Conservation (phyloP, 805 yeast genomes). For the Suhomyces xylopsoci region DNA sequence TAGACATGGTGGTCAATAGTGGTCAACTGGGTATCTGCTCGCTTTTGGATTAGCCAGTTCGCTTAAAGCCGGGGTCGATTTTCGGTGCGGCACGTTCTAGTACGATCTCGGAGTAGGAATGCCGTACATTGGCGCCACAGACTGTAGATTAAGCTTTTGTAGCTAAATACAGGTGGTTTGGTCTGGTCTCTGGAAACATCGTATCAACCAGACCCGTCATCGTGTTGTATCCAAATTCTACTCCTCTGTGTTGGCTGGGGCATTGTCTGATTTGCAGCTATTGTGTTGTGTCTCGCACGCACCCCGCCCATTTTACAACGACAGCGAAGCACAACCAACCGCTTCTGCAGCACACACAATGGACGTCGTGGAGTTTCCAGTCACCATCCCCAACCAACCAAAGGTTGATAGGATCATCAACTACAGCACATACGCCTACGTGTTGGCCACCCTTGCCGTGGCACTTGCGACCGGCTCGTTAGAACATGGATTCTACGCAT, state of each 20-base stretch:
- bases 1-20: slow-evolving; percentile 8
- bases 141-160: not conserved
- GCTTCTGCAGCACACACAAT: slow-evolving; percentile 1
- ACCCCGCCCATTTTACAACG: not conserved
- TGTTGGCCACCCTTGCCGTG: slow-evolving; percentile 39
- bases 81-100: not conserved
- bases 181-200: not conserved
- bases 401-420: slow-evolving; percentile 32
- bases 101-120: not conserved
- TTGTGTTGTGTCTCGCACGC: not conserved
- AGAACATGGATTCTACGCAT: slow-evolving; percentile 32
- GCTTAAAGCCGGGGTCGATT: not conserved
- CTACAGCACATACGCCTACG: slow-evolving; percentile 24
- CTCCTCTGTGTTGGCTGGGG: not conserved
- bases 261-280: not conserved
- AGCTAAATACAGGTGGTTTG: not conserved
- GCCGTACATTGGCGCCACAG: not conserved
- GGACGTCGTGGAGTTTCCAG: slow-evolving; percentile 14
- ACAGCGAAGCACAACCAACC: not conserved
- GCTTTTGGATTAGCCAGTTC: not conserved
- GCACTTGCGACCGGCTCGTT: slow-evolving; percentile 52
- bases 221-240: not conserved
- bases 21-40: not conserved
- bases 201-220: not conserved
- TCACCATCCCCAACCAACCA: slow-evolving; percentile 47